phyloP scores from a whole-genome alignment of 495 filamentous ascomycete species.

The Tuber calosporum region DNA sequence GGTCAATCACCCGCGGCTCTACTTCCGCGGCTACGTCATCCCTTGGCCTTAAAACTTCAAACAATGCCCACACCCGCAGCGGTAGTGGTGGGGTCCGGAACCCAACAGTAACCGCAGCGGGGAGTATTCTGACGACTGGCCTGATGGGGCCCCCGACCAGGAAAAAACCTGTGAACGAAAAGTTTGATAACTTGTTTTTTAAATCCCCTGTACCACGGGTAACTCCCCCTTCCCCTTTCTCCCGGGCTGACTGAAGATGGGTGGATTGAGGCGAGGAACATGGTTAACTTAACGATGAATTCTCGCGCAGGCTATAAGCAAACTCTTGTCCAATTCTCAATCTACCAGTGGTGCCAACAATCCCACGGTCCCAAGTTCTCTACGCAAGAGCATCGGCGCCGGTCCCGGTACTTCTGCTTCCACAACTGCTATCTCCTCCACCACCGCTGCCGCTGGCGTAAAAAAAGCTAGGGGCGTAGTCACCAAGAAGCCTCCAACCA shows the following conservation, averaged over 20 bases:
- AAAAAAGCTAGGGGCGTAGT: background rate
- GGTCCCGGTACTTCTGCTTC: background rate
- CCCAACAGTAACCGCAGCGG: background rate
- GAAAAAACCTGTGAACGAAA: slow-evolving; percentile 14
- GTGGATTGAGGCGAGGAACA: background rate
- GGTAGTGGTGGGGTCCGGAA: background rate
- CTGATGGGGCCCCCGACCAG: slow-evolving; percentile 15
- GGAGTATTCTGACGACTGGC: background rate
- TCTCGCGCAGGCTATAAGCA: slow-evolving; percentile 17
- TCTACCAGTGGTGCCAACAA: background rate
- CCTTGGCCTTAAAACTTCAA: background rate
- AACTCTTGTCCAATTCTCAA: slow-evolving; percentile 18
- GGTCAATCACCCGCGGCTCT: background rate
- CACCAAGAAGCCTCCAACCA: background rate
- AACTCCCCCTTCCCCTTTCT: background rate
- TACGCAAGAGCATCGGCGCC: background rate
- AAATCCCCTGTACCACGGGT: slow-evolving; percentile 26
- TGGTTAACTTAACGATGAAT: background rate
- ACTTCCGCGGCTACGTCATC: background rate
- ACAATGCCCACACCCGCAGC: background rate
- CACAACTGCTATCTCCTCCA: background rate
- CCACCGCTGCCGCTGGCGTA: background rate
- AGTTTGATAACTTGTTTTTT: slow-evolving; percentile 29
- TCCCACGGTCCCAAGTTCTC: background rate
- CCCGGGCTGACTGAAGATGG: background rate